These are phyloP conservation scores for Pachysandra terminalis DNA, from an alignment of 164 flowering plant genomes.

Conservation along the genomic window DNA sequence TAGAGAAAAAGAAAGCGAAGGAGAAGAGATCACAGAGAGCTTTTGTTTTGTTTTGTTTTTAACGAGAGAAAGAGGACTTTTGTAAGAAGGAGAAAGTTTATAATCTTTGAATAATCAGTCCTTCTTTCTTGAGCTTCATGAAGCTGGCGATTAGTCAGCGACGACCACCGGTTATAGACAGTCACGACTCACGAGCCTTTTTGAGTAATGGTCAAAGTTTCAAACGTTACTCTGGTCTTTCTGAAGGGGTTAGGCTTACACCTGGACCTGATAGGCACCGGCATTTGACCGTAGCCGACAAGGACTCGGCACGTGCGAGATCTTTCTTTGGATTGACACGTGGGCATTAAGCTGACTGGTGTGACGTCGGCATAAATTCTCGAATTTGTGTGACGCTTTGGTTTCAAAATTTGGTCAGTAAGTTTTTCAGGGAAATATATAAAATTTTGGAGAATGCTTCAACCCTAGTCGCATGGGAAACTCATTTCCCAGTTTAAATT, in stretches of 20 bases:
- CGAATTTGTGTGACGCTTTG: neutral
- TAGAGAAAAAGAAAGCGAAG: neutral
- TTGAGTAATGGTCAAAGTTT: conserved; percentile 1
- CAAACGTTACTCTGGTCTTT: neutral
- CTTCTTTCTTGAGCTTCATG: neutral
- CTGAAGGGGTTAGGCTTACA: neutral
- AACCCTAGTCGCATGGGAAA: no score
- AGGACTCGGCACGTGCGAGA: neutral
- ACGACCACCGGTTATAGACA: neutral
- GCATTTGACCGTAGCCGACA: conserved; percentile 5
- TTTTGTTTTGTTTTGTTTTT: neutral
- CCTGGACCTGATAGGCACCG: conserved; percentile 3
- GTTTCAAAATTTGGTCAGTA: neutral
- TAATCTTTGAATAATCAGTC: neutral
- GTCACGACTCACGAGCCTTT: neutral
- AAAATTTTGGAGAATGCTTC: neutral
- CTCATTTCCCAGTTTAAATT: no score
- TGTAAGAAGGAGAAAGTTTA: neutral
- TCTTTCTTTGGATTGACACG: neutral
- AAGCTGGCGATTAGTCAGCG: no score
- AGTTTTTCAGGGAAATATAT: no score
- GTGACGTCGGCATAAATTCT: neutral
- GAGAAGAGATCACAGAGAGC: neutral
- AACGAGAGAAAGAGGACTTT: neutral
- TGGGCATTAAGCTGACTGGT: neutral